phyloP scores from a whole-genome alignment of 2,329 filamentous ascomycete species.

The Colletotrichum euphorbiae region DNA sequence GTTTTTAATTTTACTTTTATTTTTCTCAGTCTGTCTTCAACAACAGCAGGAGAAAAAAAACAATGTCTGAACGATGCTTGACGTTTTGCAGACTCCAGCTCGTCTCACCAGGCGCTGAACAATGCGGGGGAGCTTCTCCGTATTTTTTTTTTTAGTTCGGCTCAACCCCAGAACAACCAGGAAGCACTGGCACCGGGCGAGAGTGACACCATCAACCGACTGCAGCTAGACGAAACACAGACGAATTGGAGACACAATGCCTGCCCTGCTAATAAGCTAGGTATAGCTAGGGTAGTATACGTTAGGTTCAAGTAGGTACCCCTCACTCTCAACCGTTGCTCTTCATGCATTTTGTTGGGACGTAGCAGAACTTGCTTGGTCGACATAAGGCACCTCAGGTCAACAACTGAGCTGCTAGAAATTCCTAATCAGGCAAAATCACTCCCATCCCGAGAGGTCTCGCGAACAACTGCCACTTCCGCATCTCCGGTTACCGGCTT shows the following conservation, averaged over 20 bases:
- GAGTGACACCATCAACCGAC: not conserved
- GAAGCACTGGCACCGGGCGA: not conserved
- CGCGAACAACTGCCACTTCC: not conserved
- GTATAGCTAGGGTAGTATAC: too few relatives aligned
- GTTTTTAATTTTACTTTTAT: not conserved
- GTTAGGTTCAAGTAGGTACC: not conserved
- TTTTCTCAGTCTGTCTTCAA: not conserved
- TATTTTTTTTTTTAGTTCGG: not conserved
- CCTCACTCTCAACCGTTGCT: conserved; percentile 35
- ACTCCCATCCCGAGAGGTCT: not conserved
- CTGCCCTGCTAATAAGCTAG: too few relatives aligned
- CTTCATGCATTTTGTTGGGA: conserved; percentile 38
- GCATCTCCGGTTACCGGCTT: not conserved
- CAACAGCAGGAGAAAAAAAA: not conserved
- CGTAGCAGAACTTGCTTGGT: conserved; percentile 11
- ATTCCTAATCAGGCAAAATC: not conserved
- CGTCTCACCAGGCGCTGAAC: conserved; percentile 15
- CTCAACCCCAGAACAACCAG: not conserved
- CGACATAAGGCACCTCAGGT: not conserved
- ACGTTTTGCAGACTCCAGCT: conserved; percentile 10
- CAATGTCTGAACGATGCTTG: not conserved
- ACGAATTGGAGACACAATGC: conserved; percentile 1
- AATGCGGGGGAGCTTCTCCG: conserved; percentile 33
- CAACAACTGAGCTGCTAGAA: conserved; percentile 13
- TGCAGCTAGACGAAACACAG: not conserved